Evolutionary conservation across 148 eudicot species (phyloP).

Genomic region (Rhododendron vialii): DNA sequence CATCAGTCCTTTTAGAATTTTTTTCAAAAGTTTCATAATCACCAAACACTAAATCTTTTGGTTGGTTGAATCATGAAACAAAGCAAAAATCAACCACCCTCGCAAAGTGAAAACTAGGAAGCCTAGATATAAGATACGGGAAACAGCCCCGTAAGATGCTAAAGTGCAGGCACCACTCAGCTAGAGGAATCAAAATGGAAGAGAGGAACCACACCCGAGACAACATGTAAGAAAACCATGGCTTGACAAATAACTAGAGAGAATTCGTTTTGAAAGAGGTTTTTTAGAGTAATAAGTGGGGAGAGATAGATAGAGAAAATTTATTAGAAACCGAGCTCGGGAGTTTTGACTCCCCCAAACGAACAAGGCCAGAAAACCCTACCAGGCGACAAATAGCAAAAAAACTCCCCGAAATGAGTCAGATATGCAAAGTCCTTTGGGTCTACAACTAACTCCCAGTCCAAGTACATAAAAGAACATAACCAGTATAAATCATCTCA

Average conservation of each 20-base stretch:
- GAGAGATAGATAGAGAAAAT: too few relatives aligned
- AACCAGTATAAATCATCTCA: background rate
- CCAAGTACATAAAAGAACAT: background rate
- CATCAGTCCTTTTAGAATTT: too few relatives aligned
- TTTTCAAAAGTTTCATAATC: background rate
- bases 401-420: background rate
- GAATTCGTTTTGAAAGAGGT: background rate
- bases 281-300: too few relatives aligned
- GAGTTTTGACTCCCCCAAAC: too few relatives aligned
- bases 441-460: background rate
- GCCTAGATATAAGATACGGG: background rate
- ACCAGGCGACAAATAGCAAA: background rate
- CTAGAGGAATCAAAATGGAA: background rate
- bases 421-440: background rate
- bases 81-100: background rate
- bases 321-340: too few relatives aligned
- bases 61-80: background rate
- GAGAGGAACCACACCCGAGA: background rate
- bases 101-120: background rate
- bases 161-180: background rate
- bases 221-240: background rate
- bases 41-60: background rate
- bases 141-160: background rate
- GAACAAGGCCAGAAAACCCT: background rate
- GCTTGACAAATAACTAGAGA: background rate